Evolutionary conservation across 768 basidiomycete genomes (phyloP).

Genomic region (Russula griseocarnosa): DNA sequence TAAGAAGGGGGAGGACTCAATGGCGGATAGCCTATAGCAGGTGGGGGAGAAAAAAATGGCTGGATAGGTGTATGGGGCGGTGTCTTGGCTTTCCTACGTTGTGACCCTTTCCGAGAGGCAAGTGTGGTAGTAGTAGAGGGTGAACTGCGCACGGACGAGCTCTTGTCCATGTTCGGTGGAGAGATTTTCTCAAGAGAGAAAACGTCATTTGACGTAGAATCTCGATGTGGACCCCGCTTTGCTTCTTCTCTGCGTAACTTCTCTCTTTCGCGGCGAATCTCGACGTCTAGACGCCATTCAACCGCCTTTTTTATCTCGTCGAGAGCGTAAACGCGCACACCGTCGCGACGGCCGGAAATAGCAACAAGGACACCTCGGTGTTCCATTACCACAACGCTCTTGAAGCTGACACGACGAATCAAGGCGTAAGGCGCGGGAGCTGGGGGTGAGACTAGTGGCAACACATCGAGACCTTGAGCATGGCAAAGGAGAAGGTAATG

Average conservation of each 20-base stretch:
- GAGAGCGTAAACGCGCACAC: slow-evolving; percentile 82
- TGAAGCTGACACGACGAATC: slow-evolving; percentile 77
- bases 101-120: slow-evolving; percentile 13
- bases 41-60: slow-evolving; percentile 9
- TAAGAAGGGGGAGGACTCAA: slow-evolving; percentile 70
- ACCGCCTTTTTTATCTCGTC: slow-evolving; percentile 83
- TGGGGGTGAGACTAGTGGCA: slow-evolving; percentile 75
- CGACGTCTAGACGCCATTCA: slow-evolving; percentile 83
- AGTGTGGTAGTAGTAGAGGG: slow-evolving; percentile 6
- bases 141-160: slow-evolving; percentile 23
- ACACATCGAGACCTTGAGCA: slow-evolving; percentile 78
- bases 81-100: slow-evolving; percentile 27
- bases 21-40: slow-evolving; percentile 25
- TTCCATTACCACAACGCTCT: slow-evolving; percentile 88
- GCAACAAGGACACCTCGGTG: slow-evolving; percentile 88
- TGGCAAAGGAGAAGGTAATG: slow-evolving; percentile 83
- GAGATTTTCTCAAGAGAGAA: slow-evolving; percentile 28
- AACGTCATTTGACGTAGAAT: slow-evolving; percentile 33
- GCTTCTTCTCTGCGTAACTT: slow-evolving; percentile 62
- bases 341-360: slow-evolving; percentile 81
- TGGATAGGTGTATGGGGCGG: slow-evolving; percentile 26
- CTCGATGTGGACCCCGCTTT: slow-evolving; percentile 44
- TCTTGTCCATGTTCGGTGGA: slow-evolving; percentile 19
- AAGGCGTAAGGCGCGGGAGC: slow-evolving; percentile 74
- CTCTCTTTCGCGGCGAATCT: slow-evolving; percentile 70